These are phyloP conservation scores for Paramecium sexaurelia DNA, from an alignment of 73 alveolate species.

Conservation along the genomic window DNA sequence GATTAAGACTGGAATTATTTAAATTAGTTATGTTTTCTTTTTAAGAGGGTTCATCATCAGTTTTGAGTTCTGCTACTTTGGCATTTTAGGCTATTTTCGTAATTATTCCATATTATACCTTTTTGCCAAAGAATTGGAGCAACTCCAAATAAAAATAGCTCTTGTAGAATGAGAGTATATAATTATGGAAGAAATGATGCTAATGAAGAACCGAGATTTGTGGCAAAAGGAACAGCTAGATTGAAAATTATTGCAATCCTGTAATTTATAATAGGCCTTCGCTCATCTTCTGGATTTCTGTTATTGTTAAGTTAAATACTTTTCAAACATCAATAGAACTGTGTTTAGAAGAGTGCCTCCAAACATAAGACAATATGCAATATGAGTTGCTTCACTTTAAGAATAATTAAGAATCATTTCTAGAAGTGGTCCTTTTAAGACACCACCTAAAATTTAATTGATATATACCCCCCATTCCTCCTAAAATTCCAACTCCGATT, in stretches of 20 bases:
- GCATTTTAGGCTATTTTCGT: neutral
- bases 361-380: conserved; percentile 57
- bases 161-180: neutral
- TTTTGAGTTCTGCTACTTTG: neutral
- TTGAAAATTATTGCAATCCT: conserved; percentile 32
- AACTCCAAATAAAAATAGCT: neutral
- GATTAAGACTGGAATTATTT: neutral
- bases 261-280: conserved; percentile 29
- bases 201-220: conserved; percentile 32
- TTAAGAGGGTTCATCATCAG: neutral
- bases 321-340: conserved; percentile 39
- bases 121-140: conserved; percentile 32
- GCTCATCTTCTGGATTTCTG: neutral
- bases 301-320: neutral
- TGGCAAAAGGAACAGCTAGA: conserved; percentile 42
- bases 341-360: conserved; percentile 40
- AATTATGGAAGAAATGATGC: neutral
- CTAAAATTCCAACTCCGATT: conserved; percentile 43
- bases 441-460: neutral
- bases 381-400: conserved; percentile 47
- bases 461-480: conserved; percentile 50
- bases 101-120: neutral
- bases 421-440: conserved; percentile 36
- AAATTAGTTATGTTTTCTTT: neutral
- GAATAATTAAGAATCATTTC: conserved; percentile 48